A percentile compares a stretch with the other conserved stretches of the same genome.
Conservation (phyloP, 257 asterid genomes). For the Solanum sejunctum region DNA sequence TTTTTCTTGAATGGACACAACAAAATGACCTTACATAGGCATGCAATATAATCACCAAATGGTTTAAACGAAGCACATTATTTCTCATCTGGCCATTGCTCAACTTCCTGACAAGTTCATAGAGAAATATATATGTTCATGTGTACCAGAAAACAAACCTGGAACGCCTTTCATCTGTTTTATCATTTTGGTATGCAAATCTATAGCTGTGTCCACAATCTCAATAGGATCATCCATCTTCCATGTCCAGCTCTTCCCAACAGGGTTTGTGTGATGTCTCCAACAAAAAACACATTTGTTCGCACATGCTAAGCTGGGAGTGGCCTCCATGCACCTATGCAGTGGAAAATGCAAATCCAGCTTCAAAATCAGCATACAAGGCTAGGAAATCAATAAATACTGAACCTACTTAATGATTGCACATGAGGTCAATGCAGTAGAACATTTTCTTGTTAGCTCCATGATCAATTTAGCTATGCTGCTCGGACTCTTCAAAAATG, state of each 20-base stretch:
- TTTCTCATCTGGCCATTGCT: not conserved
- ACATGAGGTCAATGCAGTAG: not conserved
- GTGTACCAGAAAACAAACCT: constrained; percentile 27
- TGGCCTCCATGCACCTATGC: constrained; percentile 95
- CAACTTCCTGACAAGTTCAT: not conserved
- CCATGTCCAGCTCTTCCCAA: constrained; percentile 95
- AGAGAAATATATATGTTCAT: not conserved
- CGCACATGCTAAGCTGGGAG: constrained; percentile 99
- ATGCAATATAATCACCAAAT: not conserved
- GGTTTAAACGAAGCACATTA: not conserved
- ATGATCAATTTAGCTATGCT: not conserved
- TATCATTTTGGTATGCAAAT: constrained; percentile 87
- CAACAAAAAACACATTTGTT: constrained; percentile 97
- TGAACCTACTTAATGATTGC: not conserved
- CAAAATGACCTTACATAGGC: not conserved
- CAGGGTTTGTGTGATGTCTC: constrained; percentile 99
- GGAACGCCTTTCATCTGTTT: constrained; percentile 99
- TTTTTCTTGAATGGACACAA: not conserved
- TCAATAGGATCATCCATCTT: constrained; percentile 95
- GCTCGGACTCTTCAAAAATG: not conserved
- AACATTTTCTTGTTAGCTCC: not conserved
- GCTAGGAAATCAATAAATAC: not conserved
- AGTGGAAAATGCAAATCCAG: not conserved
- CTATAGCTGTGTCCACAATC: constrained; percentile 78
- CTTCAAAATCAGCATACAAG: not conserved